A percentile compares a stretch with the other conserved stretches of the same genome.
Conservation (phyloP, 257 asterid genomes). For the Coffea canephora region DNA sequence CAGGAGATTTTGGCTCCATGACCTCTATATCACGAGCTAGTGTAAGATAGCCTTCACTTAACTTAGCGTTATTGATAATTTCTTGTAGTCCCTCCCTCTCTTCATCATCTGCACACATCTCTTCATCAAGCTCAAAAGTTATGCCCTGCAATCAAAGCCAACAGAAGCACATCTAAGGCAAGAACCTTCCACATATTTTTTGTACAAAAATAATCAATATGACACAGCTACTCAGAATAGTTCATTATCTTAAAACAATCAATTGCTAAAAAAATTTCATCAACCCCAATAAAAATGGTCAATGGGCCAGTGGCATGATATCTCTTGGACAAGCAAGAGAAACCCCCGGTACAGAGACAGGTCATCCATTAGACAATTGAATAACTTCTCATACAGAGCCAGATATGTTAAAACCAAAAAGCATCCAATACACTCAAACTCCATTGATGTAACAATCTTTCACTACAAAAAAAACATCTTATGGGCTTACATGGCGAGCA, state of each 20-base stretch:
- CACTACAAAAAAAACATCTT: not conserved
- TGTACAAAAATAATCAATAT: not conserved
- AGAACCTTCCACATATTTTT: not conserved
- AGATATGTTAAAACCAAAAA: not conserved
- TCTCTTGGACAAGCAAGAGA: not conserved
- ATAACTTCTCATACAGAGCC: not conserved
- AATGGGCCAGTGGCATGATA: not conserved
- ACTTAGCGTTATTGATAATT: slow-evolving; percentile 65
- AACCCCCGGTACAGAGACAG: not conserved
- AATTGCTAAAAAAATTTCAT: not conserved
- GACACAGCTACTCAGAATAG: not conserved
- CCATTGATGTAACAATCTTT: slow-evolving; percentile 1
- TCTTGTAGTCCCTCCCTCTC: slow-evolving; percentile 82
- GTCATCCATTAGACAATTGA: not conserved
- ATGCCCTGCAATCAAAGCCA: slow-evolving; percentile 48
- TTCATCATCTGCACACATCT: slow-evolving; percentile 50
- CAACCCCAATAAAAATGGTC: not conserved
- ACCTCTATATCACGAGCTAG: slow-evolving; percentile 99
- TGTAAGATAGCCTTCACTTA: slow-evolving; percentile 91
- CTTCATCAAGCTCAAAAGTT: slow-evolving; percentile 70
- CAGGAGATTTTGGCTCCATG: slow-evolving; percentile 98
- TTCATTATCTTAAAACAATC: not conserved
- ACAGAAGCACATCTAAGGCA: not conserved
- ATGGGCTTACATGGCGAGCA: slow-evolving; percentile 82
- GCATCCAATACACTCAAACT: not conserved